Evolutionary conservation across 139 green algal genomes (phyloP).

Genomic region (Auxenochlorella pyrenoidosa): DNA sequence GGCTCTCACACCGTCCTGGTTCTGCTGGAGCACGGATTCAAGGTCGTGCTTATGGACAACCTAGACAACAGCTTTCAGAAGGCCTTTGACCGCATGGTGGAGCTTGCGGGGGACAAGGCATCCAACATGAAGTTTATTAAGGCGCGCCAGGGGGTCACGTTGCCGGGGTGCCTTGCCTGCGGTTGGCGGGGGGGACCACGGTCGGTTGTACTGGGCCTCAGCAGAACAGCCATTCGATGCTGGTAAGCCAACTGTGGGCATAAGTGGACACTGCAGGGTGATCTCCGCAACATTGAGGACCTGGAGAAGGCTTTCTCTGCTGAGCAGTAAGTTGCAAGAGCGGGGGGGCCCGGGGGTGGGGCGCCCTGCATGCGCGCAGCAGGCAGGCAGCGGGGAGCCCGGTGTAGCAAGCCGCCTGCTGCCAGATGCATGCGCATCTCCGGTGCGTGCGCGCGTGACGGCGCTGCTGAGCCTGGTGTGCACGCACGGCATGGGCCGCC

Average conservation of each 20-base stretch:
- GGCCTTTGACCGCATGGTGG: constrained; percentile 85
- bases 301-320: constrained; percentile 56
- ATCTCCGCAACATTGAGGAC: constrained; percentile 55
- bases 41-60: constrained; percentile 93
- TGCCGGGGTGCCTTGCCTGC: not conserved
- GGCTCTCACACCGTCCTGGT: constrained; percentile 90
- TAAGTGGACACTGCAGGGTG: constrained; percentile 27
- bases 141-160: constrained; percentile 32
- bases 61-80: constrained; percentile 89
- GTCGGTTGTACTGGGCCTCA: not conserved
- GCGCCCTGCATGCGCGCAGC: too few species aligned
- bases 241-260: not conserved
- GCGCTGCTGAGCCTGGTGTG: too few species aligned
- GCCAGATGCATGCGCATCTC: too few species aligned
- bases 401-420: too few species aligned
- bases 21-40: constrained; percentile 86
- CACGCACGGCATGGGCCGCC: too few species aligned
- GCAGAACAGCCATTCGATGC: too few species aligned
- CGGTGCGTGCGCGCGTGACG: too few species aligned
- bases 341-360: too few species aligned
- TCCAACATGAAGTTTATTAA: constrained; percentile 85
- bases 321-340: constrained; percentile 51
- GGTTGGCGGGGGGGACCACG: not conserved
- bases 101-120: constrained; percentile 83
- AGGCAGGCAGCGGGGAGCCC: too few species aligned